These are phyloP conservation scores for Gentiana macrophylla DNA, from an alignment of 257 asterid species.

Conservation along the genomic window DNA sequence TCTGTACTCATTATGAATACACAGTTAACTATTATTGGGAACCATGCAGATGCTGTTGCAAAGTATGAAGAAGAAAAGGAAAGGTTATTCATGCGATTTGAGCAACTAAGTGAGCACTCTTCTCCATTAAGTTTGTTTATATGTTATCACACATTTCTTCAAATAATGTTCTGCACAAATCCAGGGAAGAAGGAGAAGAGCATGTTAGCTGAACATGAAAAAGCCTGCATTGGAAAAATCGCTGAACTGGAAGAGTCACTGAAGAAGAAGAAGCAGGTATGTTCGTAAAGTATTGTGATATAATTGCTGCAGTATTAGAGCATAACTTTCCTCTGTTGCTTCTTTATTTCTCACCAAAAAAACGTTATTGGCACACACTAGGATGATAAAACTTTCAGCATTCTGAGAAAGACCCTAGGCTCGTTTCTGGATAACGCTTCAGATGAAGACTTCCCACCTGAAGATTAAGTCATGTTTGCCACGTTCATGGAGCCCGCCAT, in stretches of 20 bases:
- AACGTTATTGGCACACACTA: slow-evolving; percentile 17
- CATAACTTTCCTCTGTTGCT: neutral
- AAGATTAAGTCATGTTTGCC: slow-evolving; percentile 7
- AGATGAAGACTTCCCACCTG: slow-evolving; percentile 81
- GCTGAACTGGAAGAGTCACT: slow-evolving; percentile 79
- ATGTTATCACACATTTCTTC: neutral
- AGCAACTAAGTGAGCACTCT: slow-evolving; percentile 63
- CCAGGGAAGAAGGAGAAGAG: slow-evolving; percentile 92
- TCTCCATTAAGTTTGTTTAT: neutral
- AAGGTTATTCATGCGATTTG: slow-evolving; percentile 51
- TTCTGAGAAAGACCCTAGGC: slow-evolving; percentile 69
- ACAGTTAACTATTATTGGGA: slow-evolving; percentile 4
- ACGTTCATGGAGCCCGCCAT: neutral
- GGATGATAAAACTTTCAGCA: slow-evolving; percentile 91
- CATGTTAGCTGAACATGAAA: slow-evolving; percentile 63
- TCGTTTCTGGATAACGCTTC: slow-evolving; percentile 87
- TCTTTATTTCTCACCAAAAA: neutral
- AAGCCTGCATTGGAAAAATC: slow-evolving; percentile 48
- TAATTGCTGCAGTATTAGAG: neutral
- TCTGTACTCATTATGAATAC: neutral
- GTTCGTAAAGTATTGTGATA: neutral
- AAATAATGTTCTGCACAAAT: neutral
- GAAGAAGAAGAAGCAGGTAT: slow-evolving; percentile 90
- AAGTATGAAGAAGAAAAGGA: slow-evolving; percentile 87
- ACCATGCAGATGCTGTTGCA: slow-evolving; percentile 50